Conservation (phyloP, 208 protist species). For the Porcisia hertigi region DNA sequence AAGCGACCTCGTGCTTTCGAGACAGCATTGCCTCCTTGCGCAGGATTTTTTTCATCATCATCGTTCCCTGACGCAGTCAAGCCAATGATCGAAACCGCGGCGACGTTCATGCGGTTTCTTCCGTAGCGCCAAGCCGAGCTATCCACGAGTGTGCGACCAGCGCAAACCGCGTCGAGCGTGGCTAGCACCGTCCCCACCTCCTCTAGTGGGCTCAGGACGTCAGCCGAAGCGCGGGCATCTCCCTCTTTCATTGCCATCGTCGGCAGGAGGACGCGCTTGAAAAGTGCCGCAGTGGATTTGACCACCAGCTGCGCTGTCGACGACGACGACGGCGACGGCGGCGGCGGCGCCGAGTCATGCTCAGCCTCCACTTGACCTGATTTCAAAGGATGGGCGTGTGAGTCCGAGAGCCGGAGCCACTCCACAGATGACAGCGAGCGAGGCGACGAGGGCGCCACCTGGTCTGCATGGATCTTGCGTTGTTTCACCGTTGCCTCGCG, state of each 20-base stretch:
- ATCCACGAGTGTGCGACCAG: slow-evolving; percentile 45
- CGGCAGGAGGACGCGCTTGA: not conserved
- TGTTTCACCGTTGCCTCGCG: not conserved
- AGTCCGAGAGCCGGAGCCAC: slow-evolving; percentile 6
- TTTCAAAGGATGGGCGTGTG: not conserved
- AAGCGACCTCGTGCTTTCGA: not conserved
- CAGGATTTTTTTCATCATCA: not conserved
- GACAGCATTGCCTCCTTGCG: not conserved
- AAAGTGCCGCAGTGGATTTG: not conserved
- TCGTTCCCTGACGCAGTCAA: slow-evolving; percentile 6
- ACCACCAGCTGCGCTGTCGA: not conserved
- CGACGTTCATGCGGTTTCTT: slow-evolving; percentile 60
- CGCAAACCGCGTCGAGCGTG: slow-evolving; percentile 39
- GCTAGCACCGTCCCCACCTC: slow-evolving; percentile 61
- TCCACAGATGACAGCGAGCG: not conserved
- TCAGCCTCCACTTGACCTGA: not conserved
- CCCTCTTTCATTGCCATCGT: not conserved
- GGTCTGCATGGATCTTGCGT: not conserved
- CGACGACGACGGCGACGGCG: not conserved
- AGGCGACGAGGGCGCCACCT: not conserved
- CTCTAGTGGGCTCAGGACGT: slow-evolving; percentile 17
- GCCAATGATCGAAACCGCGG: slow-evolving; percentile 36
- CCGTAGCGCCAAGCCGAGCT: slow-evolving; percentile 60
- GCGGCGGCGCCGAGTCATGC: not conserved
- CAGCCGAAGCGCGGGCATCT: not conserved